Evolutionary conservation across 2,329 filamentous ascomycete species (phyloP).

Genomic region (Diaporthe sp.): DNA sequence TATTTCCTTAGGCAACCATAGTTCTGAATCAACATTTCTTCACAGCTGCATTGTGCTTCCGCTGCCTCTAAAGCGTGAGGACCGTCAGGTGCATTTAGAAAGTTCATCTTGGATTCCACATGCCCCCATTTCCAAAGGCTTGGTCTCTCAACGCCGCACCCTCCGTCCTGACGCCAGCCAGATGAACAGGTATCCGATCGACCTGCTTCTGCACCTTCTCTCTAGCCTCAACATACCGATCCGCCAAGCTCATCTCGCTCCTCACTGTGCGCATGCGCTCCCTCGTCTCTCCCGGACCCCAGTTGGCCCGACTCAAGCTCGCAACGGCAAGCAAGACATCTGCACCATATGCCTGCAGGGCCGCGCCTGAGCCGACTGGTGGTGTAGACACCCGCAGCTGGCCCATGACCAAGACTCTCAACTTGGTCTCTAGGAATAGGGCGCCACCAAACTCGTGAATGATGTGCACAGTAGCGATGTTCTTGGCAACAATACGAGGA

Average conservation of each 20-base stretch:
- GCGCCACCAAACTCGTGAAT: slow-evolving; percentile 63
- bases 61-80: too few relatives aligned
- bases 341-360: slow-evolving; percentile 50
- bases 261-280: slow-evolving; percentile 55
- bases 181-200: slow-evolving; percentile 71
- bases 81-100: background rate
- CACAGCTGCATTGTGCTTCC: too few relatives aligned
- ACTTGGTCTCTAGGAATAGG: slow-evolving; percentile 56
- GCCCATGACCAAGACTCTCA: slow-evolving; percentile 72
- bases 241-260: slow-evolving; percentile 58
- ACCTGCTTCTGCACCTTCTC: slow-evolving; percentile 66
- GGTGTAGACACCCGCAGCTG: slow-evolving; percentile 49
- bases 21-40: background rate
- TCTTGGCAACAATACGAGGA: slow-evolving; percentile 62
- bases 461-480: slow-evolving; percentile 67
- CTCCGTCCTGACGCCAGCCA: slow-evolving; percentile 69
- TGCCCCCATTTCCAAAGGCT: slow-evolving; percentile 62
- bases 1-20: background rate
- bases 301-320: slow-evolving; percentile 61
- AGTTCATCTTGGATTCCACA: slow-evolving; percentile 59
- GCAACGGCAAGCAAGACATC: slow-evolving; percentile 60
- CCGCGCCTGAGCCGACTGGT: slow-evolving; percentile 58
- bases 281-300: slow-evolving; percentile 57
- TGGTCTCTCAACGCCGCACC: slow-evolving; percentile 62
- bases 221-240: slow-evolving; percentile 63